Evolutionary conservation across 805 yeast species (phyloP).

Genomic region (Diddensiella santjacobensis): DNA sequence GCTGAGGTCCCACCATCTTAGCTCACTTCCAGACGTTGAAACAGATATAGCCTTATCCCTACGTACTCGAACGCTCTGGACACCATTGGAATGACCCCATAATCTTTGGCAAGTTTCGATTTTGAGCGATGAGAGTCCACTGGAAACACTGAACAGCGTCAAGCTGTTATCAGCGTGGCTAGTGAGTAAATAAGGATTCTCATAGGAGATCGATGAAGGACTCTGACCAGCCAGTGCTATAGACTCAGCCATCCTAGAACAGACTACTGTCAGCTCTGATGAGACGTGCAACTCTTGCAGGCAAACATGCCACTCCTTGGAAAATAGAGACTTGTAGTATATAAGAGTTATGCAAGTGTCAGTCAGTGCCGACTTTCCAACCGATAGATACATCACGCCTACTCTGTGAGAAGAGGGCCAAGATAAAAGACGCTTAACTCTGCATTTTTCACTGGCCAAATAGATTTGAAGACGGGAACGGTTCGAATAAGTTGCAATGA

Average conservation of each 20-base stretch:
- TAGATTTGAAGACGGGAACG: not conserved
- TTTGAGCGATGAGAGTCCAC: not conserved
- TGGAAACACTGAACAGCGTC: constrained; percentile 6
- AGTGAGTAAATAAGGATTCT: constrained; percentile 11
- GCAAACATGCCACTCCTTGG: constrained; percentile 4
- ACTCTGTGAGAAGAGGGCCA: not conserved
- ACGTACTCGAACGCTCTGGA: constrained; percentile 7
- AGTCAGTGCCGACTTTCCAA: not conserved
- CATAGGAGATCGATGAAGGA: constrained; percentile 10
- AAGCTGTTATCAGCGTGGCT: constrained; percentile 10
- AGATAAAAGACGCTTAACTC: not conserved
- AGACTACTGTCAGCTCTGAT: not conserved
- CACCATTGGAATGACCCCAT: constrained; percentile 14
- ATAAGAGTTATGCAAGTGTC: constrained; percentile 5
- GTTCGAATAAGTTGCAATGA: not conserved
- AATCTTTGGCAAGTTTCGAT: not conserved
- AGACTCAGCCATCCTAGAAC: constrained; percentile 1
- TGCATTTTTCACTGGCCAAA: not conserved
- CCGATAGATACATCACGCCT: not conserved
- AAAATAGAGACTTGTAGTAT: constrained; percentile 4
- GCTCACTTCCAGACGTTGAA: constrained; percentile 7
- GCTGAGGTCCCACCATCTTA: constrained; percentile 16
- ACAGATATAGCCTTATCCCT: constrained; percentile 14
- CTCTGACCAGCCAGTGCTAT: not conserved
- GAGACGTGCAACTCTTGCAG: constrained; percentile 13